These are phyloP conservation scores for Ogataea neopini DNA, from an alignment of 805 yeast species.

Conservation along the genomic window DNA sequence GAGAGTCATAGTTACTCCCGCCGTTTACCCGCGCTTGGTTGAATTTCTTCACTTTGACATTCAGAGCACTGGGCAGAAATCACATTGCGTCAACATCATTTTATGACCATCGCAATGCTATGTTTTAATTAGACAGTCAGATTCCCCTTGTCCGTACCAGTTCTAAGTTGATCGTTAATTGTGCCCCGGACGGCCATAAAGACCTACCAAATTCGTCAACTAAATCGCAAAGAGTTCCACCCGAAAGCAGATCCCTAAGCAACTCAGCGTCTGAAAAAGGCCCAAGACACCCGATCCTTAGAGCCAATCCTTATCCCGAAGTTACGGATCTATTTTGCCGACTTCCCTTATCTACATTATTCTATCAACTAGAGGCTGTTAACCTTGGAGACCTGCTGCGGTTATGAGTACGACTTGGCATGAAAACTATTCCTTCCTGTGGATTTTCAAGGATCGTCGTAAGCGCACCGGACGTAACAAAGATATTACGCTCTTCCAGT, in stretches of 20 bases:
- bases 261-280: conserved; percentile 10
- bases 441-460: conserved; percentile 10
- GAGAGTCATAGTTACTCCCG: conserved; percentile 10
- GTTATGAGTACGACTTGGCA: conserved; percentile 2
- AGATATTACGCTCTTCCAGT: conserved; percentile 10
- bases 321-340: conserved; percentile 12
- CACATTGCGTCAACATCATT: conserved; percentile 8
- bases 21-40: conserved; percentile 11
- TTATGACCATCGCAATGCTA: conserved; percentile 9
- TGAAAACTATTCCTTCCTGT: conserved; percentile 10
- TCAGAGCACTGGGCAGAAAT: conserved; percentile 10
- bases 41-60: conserved; percentile 9
- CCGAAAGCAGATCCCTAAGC: conserved; percentile 8
- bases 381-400: conserved; percentile 13
- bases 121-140: conserved; percentile 11
- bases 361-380: conserved; percentile 12
- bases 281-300: conserved; percentile 11
- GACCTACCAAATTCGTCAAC: conserved; percentile 11
- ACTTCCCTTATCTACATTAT: conserved; percentile 12
- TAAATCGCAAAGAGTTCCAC: conserved; percentile 10
- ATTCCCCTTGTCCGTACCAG: conserved; percentile 13
- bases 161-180: conserved; percentile 11
- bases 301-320: conserved; percentile 11
- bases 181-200: conserved; percentile 11
- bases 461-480: conserved; percentile 11